These are phyloP conservation scores for Citrus reticulata DNA, from an alignment of 345 rosid genomes.

Conservation along the genomic window DNA sequence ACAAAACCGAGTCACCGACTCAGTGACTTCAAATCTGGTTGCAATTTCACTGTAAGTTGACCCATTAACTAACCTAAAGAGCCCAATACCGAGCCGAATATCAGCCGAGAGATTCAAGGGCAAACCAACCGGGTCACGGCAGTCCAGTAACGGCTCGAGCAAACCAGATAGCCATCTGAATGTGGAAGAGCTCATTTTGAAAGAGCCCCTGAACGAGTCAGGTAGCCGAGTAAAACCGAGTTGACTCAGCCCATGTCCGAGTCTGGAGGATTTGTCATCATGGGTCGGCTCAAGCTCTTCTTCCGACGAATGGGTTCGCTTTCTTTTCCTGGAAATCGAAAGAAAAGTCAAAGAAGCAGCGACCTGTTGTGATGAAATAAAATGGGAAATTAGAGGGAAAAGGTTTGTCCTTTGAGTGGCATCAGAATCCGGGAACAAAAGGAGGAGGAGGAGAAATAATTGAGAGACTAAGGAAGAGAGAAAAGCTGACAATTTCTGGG, in stretches of 20 bases:
- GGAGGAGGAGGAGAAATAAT: slow-evolving; percentile 33
- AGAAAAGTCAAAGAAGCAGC: slow-evolving; percentile 37
- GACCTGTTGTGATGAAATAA: slow-evolving; percentile 40
- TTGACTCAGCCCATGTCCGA: slow-evolving; percentile 15
- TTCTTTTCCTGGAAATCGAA: slow-evolving; percentile 46
- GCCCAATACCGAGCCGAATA: slow-evolving; percentile 57
- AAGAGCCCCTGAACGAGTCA: slow-evolving; percentile 41
- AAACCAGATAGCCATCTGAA: slow-evolving; percentile 66
- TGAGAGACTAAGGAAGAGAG: slow-evolving; percentile 47
- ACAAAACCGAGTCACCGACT: slow-evolving; percentile 58
- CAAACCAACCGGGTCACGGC: slow-evolving; percentile 64
- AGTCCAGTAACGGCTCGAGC: slow-evolving; percentile 66
- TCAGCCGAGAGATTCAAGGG: slow-evolving; percentile 56
- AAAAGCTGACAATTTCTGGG: slow-evolving; percentile 48
- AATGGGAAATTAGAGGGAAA: slow-evolving; percentile 35
- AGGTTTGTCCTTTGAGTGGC: slow-evolving; percentile 14
- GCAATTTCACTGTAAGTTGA: slow-evolving; percentile 47
- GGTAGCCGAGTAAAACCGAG: slow-evolving; percentile 27
- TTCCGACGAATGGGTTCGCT: slow-evolving; percentile 36
- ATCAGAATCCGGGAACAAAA: slow-evolving; percentile 27
- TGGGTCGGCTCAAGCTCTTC: slow-evolving; percentile 30
- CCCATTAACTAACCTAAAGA: slow-evolving; percentile 51
- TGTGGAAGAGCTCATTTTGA: slow-evolving; percentile 53
- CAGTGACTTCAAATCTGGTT: slow-evolving; percentile 49
- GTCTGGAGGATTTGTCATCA: neutral